Evolutionary conservation across 106 monocot genomes (phyloP).

Genomic region (Iris macrosiphon): DNA sequence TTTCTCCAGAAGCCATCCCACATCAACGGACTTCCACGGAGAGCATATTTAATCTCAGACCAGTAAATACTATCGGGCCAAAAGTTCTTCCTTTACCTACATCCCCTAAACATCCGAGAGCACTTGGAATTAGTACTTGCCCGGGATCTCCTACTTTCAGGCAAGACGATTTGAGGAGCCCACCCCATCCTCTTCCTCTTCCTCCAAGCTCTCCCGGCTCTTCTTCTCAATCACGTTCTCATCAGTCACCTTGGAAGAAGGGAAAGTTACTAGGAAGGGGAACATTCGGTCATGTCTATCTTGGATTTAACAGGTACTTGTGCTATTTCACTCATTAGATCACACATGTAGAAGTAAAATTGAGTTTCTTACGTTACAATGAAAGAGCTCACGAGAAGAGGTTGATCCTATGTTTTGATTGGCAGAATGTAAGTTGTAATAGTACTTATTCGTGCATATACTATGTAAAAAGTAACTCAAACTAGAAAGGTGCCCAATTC

Average conservation of each 20-base stretch:
- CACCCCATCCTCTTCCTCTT: conserved; percentile 78
- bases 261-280: conserved; percentile 89
- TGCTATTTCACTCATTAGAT: too few species aligned
- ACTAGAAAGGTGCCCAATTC: background rate
- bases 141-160: conserved; percentile 42
- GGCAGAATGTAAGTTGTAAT: too few species aligned
- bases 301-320: conserved; percentile 90
- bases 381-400: conserved; percentile 51
- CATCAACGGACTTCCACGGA: conserved; percentile 9
- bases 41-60: conserved; percentile 19
- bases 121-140: conserved; percentile 4
- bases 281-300: conserved; percentile 92
- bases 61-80: conserved; percentile 22
- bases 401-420: too few species aligned
- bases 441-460: background rate
- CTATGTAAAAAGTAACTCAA: background rate
- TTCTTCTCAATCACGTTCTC: conserved; percentile 21
- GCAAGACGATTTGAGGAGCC: conserved; percentile 53
- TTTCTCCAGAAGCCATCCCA: conserved; percentile 11
- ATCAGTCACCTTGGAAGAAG: conserved; percentile 74
- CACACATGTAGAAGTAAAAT: too few species aligned
- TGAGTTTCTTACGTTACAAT: conserved; percentile 13
- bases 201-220: conserved; percentile 70
- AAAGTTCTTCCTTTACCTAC: conserved; percentile 32
- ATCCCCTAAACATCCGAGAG: conserved; percentile 40